A percentile compares a stretch with the other conserved stretches of the same genome.
Evolutionary conservation across 2,329 filamentous ascomycete species (phyloP).

Genomic region (Neonectria neomacrospora): DNA sequence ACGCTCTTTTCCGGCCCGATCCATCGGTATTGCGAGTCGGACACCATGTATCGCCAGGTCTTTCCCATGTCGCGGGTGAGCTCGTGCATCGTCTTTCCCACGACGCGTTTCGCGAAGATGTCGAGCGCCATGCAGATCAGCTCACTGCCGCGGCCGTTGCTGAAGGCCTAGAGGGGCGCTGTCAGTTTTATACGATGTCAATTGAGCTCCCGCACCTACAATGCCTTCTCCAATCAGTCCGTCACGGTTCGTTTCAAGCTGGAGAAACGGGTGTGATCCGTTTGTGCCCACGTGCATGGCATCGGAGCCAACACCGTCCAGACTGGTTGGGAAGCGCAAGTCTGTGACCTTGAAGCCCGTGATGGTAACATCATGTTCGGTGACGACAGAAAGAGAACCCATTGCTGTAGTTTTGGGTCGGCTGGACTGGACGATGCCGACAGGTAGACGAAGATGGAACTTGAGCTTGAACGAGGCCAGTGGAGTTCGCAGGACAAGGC

Average conservation of each 20-base stretch:
- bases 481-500: background rate
- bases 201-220: conserved; percentile 57
- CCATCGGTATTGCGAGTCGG: conserved; percentile 91
- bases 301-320: conserved; percentile 94
- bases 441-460: background rate
- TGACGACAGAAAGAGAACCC: conserved; percentile 18
- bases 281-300: conserved; percentile 96
- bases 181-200: background rate
- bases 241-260: conserved; percentile 81
- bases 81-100: conserved; percentile 78
- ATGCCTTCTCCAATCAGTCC: conserved; percentile 78
- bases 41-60: conserved; percentile 90
- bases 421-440: background rate
- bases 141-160: conserved; percentile 89
- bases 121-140: conserved; percentile 88
- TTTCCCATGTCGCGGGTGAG: conserved; percentile 84
- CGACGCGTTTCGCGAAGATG: conserved; percentile 81
- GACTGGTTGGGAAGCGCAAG: conserved; percentile 86
- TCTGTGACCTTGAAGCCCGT: conserved; percentile 77
- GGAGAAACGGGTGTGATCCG: conserved; percentile 92
- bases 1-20: conserved; percentile 95
- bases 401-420: conserved; percentile 6
- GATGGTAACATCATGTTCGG: conserved; percentile 69
- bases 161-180: conserved; percentile 68
- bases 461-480: background rate